Percentiles rank a stretch among this genome's conserved stretches.
These are phyloP conservation scores for Trifolium subterraneum DNA, from an alignment of 306 rosid species.

Conservation along the genomic window DNA sequence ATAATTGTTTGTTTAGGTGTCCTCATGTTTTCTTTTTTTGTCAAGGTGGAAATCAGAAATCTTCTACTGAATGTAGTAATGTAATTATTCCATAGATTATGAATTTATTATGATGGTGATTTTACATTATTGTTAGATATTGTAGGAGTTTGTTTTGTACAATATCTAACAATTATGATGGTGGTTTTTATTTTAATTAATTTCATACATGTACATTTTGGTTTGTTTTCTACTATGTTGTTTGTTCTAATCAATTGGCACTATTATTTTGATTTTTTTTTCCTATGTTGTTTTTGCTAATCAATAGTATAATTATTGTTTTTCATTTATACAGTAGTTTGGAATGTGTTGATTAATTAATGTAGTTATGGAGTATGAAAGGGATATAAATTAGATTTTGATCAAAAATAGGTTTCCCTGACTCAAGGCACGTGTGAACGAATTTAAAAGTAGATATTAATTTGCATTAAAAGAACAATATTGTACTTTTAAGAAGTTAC, in stretches of 20 bases:
- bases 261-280: background rate
- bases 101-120: background rate
- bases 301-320: background rate
- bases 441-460: too few species aligned
- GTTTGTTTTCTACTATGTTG: background rate
- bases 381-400: too few species aligned
- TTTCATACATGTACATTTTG: constrained; percentile 10
- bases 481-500: too few species aligned
- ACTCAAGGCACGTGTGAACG: too few species aligned
- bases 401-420: too few species aligned
- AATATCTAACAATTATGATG: background rate
- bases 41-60: constrained; percentile 75
- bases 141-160: too few species aligned
- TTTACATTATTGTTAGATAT: background rate
- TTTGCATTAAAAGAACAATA: too few species aligned
- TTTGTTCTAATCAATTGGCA: background rate
- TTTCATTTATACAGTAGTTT: background rate
- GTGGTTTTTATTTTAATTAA: background rate
- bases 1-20: constrained; percentile 74
- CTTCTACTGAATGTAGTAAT: constrained; percentile 48
- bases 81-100: constrained; percentile 52
- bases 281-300: background rate
- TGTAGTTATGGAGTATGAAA: too few species aligned
- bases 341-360: background rate
- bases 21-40: constrained; percentile 76